Evolutionary conservation across 768 basidiomycete species (phyloP).

Genomic region (Rhizopogon vesiculosus): DNA sequence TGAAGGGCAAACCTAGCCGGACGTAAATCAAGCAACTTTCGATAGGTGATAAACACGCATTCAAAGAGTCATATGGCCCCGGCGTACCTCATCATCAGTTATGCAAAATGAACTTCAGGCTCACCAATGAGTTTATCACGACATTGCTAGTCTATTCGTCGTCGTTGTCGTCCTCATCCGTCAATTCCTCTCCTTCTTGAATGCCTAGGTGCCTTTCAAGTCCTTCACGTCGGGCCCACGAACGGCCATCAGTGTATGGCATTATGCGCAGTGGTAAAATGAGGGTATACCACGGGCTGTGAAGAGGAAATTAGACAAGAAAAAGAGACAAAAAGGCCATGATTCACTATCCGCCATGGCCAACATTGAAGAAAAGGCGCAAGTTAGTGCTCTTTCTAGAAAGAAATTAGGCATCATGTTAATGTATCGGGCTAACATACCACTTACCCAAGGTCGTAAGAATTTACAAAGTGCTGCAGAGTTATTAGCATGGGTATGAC

Average conservation of each 20-base stretch:
- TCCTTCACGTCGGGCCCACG: conserved; percentile 71
- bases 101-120: conserved; percentile 4
- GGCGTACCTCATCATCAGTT: conserved; percentile 52
- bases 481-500: neutral
- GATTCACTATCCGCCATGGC: conserved; percentile 75
- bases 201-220: conserved; percentile 59
- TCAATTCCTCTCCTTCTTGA: conserved; percentile 78
- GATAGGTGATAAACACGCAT: conserved; percentile 29
- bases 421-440: neutral
- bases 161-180: conserved; percentile 65
- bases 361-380: conserved; percentile 83
- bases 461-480: conserved; percentile 74
- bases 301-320: neutral
- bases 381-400: conserved; percentile 61
- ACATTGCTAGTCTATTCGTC: conserved; percentile 24
- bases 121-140: conserved; percentile 1
- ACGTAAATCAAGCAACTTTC: conserved; percentile 57
- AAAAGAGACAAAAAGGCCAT: neutral
- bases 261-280: conserved; percentile 74
- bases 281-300: conserved; percentile 74
- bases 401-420: neutral
- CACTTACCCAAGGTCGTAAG: conserved; percentile 81
- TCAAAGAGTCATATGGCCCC: conserved; percentile 85
- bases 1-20: conserved; percentile 38
- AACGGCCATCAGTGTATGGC: conserved; percentile 81